Evolutionary conservation across 495 filamentous ascomycete species (phyloP).

Genomic region (Pseudotulostoma volvatum): DNA sequence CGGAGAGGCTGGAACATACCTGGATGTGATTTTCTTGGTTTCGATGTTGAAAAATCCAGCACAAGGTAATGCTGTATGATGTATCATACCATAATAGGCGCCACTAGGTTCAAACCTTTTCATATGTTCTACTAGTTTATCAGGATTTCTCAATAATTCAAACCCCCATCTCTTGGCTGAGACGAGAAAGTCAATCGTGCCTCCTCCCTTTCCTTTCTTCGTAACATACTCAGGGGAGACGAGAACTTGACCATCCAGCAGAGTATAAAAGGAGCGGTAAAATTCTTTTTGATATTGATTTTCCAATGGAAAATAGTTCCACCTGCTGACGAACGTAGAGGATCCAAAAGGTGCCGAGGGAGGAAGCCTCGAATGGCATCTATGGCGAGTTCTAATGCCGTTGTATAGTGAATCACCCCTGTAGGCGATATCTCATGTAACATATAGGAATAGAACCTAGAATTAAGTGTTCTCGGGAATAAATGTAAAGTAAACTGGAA

Average conservation of each 20-base stretch:
- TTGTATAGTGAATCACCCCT: too few relatives aligned
- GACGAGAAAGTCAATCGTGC: conserved; percentile 1
- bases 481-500: not conserved
- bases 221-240: not conserved
- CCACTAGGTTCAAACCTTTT: not conserved
- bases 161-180: not conserved
- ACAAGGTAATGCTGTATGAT: not conserved
- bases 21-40: not conserved
- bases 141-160: not conserved
- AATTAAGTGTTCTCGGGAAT: too few relatives aligned
- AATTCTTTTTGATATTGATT: conserved; percentile 1
- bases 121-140: not conserved
- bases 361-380: too few relatives aligned
- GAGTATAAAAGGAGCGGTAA: conserved; percentile 1
- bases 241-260: not conserved
- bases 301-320: not conserved
- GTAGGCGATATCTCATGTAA: too few relatives aligned
- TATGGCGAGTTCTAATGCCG: too few relatives aligned
- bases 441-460: too few relatives aligned
- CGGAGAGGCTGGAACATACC: not conserved
- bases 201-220: not conserved
- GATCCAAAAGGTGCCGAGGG: not conserved
- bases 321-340: not conserved
- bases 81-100: not conserved
- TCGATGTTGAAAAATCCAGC: conserved; percentile 1